Evolutionary conservation across 2,329 filamentous ascomycete species (phyloP), one percentile per base, ranked within the genome.

Genomic region (Trichocomaceae sp.): DNA sequence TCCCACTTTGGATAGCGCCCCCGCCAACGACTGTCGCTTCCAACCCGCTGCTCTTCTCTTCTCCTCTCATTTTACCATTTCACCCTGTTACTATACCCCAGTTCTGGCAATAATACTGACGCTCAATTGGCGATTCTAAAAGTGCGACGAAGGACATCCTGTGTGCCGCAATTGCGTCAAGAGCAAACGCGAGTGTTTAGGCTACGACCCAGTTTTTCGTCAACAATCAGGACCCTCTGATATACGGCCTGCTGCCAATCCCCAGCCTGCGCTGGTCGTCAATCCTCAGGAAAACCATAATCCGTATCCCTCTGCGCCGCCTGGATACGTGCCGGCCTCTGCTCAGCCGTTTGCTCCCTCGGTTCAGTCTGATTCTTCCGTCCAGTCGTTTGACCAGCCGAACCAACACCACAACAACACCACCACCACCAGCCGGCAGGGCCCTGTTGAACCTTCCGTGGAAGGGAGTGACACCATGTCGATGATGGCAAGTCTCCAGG

Each of bases 111-210:
- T 57, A 57, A 47, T 62, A 55, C 53, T 61, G 57, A 60, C 58
- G 37, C 44, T 48, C 49, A 48, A 55, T 58, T 58, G 59, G 42
- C 55, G 37, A 49, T 59, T 59, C 58, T 63, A 58, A 62, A 70
- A 96, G 93, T 99, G 93, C 76, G 93, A 97, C 82, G 93, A 99
- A 79, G 85, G 84, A 58, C 90, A 96, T 72, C 93, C 93, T 20
- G 85, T 86, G 57, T 99, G 93, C 78, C 75, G 82, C 63, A 86
- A 86, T 67, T 86, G 83, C 64, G 77, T 81, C 62, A 86, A 86
- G 68, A 84, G 81, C 71, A 85, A 85, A 67, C 80, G 83, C 64
- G 81, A 84, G 67, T 86, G 83, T 65, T 69, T 84, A 58, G 83
- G 83, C 57, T 86, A 85, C 79, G 83, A 86, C 64, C 83, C 83